Conservation (phyloP, 2,329 filamentous ascomycete species). For the Botrytis medusae region DNA sequence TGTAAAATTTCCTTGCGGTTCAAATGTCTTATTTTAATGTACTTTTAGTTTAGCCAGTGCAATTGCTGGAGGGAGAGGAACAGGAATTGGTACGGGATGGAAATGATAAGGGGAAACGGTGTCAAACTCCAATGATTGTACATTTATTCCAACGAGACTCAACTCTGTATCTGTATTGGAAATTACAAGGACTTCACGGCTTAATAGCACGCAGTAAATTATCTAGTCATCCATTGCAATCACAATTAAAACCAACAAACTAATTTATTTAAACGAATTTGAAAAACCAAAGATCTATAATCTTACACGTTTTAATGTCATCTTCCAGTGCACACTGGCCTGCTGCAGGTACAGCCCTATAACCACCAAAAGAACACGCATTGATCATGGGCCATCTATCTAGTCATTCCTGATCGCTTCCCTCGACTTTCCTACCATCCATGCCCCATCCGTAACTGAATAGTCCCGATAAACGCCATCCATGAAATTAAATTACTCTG, state of each 20-base stretch:
- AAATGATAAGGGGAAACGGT: background rate
- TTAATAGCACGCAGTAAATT: background rate
- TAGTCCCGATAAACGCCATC: slow-evolving; percentile 12
- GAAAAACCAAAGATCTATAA: slow-evolving; percentile 23
- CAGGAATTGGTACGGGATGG: background rate
- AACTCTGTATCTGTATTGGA: background rate
- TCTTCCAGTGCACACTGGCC: background rate
- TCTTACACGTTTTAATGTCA: slow-evolving; percentile 18
- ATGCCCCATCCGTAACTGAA: slow-evolving; percentile 1
- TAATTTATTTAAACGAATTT: background rate
- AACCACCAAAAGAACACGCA: slow-evolving; percentile 8
- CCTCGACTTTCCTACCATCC: slow-evolving; percentile 11
- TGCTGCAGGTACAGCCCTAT: slow-evolving; percentile 6
- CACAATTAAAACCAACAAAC: background rate
- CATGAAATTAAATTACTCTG: slow-evolving; percentile 20
- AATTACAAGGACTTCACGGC: background rate
- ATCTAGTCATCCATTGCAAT: background rate
- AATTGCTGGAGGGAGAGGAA: background rate
- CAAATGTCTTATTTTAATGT: background rate
- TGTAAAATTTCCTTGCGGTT: background rate
- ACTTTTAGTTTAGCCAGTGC: slow-evolving; percentile 2
- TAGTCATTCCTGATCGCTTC: slow-evolving; percentile 9
- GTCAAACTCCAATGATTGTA: background rate
- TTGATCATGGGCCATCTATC: slow-evolving; percentile 19
- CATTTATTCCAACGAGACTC: slow-evolving; percentile 1